phyloP scores from a whole-genome alignment of 2,329 filamentous ascomycete genomes.

The Phoma herbarum region DNA sequence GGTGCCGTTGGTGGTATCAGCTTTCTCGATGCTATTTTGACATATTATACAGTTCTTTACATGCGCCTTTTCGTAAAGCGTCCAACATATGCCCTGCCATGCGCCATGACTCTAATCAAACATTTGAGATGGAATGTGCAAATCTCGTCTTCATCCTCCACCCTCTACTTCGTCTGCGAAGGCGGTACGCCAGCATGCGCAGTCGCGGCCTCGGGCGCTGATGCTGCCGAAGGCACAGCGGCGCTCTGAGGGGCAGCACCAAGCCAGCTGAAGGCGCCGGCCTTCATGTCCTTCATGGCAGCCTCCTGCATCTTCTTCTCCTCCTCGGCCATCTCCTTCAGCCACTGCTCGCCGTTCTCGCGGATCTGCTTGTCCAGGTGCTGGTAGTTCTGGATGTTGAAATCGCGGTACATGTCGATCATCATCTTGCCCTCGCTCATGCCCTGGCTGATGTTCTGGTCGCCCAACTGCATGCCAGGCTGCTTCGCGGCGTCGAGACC shows the following conservation, averaged over 20 bases:
- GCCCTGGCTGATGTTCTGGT: constrained; percentile 73
- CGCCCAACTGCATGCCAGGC: constrained; percentile 60
- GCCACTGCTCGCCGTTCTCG: constrained; percentile 93
- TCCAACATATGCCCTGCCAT: constrained; percentile 3
- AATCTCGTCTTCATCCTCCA: not conserved
- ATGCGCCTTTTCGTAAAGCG: not conserved
- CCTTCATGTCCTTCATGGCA: constrained; percentile 90
- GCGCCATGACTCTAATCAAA: constrained; percentile 6
- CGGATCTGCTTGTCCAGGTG: constrained; percentile 88
- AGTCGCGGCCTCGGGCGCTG: constrained; percentile 27
- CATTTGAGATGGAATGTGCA: not conserved
- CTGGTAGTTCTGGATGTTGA: constrained; percentile 90
- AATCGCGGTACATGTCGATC: constrained; percentile 90
- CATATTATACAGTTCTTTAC: constrained; percentile 20
- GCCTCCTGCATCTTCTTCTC: constrained; percentile 91
- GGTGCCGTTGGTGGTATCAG: not conserved
- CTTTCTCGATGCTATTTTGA: constrained; percentile 3
- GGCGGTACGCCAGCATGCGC: constrained; percentile 28
- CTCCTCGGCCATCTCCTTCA: constrained; percentile 89
- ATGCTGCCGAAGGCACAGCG: constrained; percentile 28
- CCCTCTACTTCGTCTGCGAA: constrained; percentile 13
- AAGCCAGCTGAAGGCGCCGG: constrained; percentile 44
- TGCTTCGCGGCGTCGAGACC: constrained; percentile 74
- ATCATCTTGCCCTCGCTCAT: constrained; percentile 95
- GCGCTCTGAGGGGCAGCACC: constrained; percentile 29